Percentiles rank a stretch among this genome's conserved stretches.
Conservation (phyloP, 345 rosid genomes). For the Boechera divaricarpa region DNA sequence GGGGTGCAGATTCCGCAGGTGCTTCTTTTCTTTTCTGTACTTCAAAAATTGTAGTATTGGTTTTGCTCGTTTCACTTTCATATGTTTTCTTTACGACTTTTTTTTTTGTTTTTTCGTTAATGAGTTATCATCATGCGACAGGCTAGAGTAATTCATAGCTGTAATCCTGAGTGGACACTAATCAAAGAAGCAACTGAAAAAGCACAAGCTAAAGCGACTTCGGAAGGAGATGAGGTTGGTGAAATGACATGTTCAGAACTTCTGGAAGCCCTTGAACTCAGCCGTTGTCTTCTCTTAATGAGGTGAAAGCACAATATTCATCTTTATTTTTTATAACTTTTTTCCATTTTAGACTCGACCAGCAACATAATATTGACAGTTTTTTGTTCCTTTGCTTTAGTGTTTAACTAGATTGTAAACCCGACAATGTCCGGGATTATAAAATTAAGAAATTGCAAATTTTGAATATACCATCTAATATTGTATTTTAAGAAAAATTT, state of each 20-base stretch:
- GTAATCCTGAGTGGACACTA: conserved; percentile 83
- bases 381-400: background rate
- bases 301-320: conserved; percentile 57
- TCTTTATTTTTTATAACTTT: conserved; percentile 9
- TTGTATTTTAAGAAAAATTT: background rate
- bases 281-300: conserved; percentile 95
- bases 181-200: conserved; percentile 93
- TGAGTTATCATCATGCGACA: conserved; percentile 46
- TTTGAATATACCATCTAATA: background rate
- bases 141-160: conserved; percentile 96
- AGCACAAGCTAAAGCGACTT: conserved; percentile 73
- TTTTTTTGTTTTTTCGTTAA: background rate
- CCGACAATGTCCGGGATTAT: background rate
- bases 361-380: background rate
- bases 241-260: conserved; percentile 94
- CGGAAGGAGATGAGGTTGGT: conserved; percentile 87
- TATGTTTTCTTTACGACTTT: conserved; percentile 1
- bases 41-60: background rate
- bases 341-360: conserved; percentile 12
- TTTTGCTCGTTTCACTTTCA: conserved; percentile 1
- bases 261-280: conserved; percentile 96
- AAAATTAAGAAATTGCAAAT: background rate
- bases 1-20: conserved; percentile 98
- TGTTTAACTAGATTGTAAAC: background rate
- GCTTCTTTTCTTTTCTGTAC: conserved; percentile 21